phyloP scores from a whole-genome alignment of 306 rosid genomes.

The Dalbergia oliveri region DNA sequence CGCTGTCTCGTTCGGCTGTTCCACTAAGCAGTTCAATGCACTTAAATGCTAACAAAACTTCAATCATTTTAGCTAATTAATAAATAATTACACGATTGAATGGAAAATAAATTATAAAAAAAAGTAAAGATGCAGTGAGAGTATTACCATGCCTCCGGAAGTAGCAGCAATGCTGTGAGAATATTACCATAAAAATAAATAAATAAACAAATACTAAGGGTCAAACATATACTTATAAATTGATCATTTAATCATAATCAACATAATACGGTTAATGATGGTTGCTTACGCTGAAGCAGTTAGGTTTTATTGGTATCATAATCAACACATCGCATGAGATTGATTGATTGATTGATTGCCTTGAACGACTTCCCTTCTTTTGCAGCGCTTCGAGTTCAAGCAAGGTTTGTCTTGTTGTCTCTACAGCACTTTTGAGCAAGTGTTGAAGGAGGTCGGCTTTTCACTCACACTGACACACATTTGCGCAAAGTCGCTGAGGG shows the following conservation, averaged over 20 bases:
- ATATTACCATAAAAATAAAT: neutral
- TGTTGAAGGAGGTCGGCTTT: neutral
- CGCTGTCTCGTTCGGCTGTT: constrained; percentile 8
- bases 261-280: neutral
- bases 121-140: neutral
- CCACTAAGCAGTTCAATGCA: constrained; percentile 2
- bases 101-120: neutral
- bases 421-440: no score
- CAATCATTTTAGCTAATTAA: constrained; percentile 1
- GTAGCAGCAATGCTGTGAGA: neutral
- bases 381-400: neutral
- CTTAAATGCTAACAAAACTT: neutral
- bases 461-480: neutral
- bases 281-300: neutral
- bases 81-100: neutral
- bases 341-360: neutral
- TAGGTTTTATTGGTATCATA: no score
- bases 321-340: neutral
- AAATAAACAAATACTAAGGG: neutral
- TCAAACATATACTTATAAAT: neutral
- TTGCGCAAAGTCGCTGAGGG: neutral
- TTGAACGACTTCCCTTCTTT: neutral
- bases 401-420: neutral
- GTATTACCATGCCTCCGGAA: neutral
- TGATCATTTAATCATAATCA: neutral